Conservation (phyloP, 805 yeast species). For the Saturnispora bothae region DNA sequence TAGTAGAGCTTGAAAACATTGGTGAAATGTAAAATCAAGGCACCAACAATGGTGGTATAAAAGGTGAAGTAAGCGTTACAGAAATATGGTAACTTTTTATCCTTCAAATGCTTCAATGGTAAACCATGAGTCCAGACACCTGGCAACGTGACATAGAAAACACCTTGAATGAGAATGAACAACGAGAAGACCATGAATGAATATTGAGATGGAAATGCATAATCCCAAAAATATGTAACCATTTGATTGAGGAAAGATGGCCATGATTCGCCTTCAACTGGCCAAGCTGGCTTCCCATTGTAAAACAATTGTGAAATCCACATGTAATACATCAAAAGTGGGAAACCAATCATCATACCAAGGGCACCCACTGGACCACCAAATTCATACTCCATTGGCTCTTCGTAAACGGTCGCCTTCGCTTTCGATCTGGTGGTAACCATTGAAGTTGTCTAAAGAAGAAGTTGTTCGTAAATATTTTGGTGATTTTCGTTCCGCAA, state of each 20-base stretch:
- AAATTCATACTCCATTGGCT: slow-evolving; percentile 73
- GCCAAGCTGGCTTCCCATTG: slow-evolving; percentile 62
- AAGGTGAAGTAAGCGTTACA: slow-evolving; percentile 88
- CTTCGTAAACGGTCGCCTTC: no score
- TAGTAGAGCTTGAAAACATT: slow-evolving; percentile 66
- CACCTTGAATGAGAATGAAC: slow-evolving; percentile 58
- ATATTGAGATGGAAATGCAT: slow-evolving; percentile 47
- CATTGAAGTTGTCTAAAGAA: no score
- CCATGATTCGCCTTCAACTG: slow-evolving; percentile 47
- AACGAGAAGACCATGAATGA: slow-evolving; percentile 65
- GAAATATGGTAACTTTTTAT: slow-evolving; percentile 77
- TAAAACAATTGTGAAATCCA: slow-evolving; percentile 84
- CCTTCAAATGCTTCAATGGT: slow-evolving; percentile 72
- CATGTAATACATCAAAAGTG: slow-evolving; percentile 91
- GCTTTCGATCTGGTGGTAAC: no score
- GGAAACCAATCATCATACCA: slow-evolving; percentile 90
- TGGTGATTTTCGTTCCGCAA: no score
- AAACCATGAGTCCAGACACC: slow-evolving; percentile 95
- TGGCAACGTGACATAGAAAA: slow-evolving; percentile 75
- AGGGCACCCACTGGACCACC: slow-evolving; percentile 88
- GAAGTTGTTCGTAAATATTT: no score
- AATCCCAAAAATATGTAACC: slow-evolving; percentile 34
- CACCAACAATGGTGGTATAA: slow-evolving; percentile 53
- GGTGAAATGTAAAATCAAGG: slow-evolving; percentile 56
- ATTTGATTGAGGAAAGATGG: slow-evolving; percentile 36